Conservation (phyloP, 2,329 filamentous ascomycete genomes). For the Scorias spongiosa region DNA sequence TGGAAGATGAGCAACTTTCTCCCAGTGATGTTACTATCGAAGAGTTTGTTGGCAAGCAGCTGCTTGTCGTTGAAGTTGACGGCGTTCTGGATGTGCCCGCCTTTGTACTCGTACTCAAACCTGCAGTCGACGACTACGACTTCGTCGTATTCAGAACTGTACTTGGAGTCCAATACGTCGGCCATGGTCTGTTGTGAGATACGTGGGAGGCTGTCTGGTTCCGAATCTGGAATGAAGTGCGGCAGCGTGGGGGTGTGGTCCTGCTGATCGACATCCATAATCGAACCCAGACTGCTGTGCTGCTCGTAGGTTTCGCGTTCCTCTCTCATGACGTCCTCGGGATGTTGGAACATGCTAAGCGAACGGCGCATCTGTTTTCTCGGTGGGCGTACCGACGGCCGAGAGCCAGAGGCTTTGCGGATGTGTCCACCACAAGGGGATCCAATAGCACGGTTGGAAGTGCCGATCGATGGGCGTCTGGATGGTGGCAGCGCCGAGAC, state of each 20-base stretch:
- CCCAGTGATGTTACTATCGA: conserved; percentile 43
- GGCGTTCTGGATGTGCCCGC: conserved; percentile 84
- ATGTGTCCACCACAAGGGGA: conserved; percentile 59
- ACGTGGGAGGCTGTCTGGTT: conserved; percentile 73
- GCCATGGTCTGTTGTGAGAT: conserved; percentile 72
- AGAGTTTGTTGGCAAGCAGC: conserved; percentile 62
- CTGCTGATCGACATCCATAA: conserved; percentile 52
- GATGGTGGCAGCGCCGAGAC: conserved; percentile 42
- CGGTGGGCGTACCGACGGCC: conserved; percentile 49
- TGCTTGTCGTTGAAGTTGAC: conserved; percentile 98
- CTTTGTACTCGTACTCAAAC: conserved; percentile 97
- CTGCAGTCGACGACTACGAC: conserved; percentile 88
- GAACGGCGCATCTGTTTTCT: conserved; percentile 84
- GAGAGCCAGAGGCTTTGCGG: conserved; percentile 52
- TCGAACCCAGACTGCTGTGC: conserved; percentile 41
- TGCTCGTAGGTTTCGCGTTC: conserved; percentile 47
- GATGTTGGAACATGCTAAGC: conserved; percentile 94
- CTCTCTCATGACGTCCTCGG: conserved; percentile 71
- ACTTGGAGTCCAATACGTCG: conserved; percentile 76
- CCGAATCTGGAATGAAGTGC: conserved; percentile 66
- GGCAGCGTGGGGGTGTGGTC: conserved; percentile 56
- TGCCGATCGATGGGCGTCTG: conserved; percentile 49
- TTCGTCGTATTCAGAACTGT: conserved; percentile 58
- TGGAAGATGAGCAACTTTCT: conserved; percentile 64
- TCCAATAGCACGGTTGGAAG: conserved; percentile 48